Evolutionary conservation across 2,329 filamentous ascomycete species (phyloP).

Genomic region (Penicillium sp.): DNA sequence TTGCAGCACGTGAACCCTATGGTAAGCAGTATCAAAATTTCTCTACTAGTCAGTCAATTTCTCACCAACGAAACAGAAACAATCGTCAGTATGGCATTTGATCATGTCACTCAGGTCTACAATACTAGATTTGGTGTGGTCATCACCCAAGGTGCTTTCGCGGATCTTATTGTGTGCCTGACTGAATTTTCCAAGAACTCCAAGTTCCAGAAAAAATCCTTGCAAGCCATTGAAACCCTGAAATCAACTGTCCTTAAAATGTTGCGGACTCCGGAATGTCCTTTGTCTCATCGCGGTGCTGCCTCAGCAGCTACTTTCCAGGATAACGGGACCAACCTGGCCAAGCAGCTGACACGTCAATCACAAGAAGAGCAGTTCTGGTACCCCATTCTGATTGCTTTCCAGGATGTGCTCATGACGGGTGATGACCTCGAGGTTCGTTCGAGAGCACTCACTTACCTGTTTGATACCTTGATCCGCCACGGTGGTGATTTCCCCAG

Average conservation of each 20-base stretch:
- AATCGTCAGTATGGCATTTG: conserved; percentile 95
- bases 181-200: conserved; percentile 99
- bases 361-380: conserved; percentile 96
- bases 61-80: conserved; percentile 60
- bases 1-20: conserved; percentile 88
- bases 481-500: conserved; percentile 89
- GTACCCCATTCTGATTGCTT: conserved; percentile 97
- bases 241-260: conserved; percentile 94
- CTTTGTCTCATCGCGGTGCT: conserved; percentile 68
- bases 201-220: conserved; percentile 96
- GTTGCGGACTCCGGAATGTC: conserved; percentile 93
- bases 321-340: conserved; percentile 51
- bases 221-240: conserved; percentile 91
- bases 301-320: conserved; percentile 45
- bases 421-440: conserved; percentile 97
- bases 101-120: conserved; percentile 95
- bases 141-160: conserved; percentile 94
- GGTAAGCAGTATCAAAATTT: conserved; percentile 44
- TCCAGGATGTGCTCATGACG: conserved; percentile 99
- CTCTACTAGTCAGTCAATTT: not conserved
- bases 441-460: conserved; percentile 83
- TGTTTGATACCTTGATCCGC: conserved; percentile 88
- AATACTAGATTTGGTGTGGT: conserved; percentile 94
- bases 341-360: conserved; percentile 70
- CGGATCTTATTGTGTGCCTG: conserved; percentile 91